Percentiles rank a stretch among this genome's conserved stretches.
Evolutionary conservation across 495 filamentous ascomycete species (phyloP).

Genomic region (Penicillium pulvis): DNA sequence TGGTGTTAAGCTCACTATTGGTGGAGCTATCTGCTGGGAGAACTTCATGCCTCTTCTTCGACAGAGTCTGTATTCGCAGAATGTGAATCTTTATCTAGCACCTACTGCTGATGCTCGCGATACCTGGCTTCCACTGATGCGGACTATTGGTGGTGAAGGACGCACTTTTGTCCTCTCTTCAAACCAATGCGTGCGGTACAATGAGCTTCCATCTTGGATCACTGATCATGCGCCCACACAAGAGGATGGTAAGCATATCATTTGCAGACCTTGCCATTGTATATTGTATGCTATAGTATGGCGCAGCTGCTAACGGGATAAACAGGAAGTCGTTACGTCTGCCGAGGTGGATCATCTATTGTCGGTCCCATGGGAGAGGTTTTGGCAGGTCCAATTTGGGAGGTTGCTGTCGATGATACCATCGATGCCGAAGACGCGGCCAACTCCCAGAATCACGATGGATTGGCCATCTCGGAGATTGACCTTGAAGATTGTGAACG

Average conservation of each 20-base stretch:
- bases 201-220: slow-evolving; percentile 61
- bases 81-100: slow-evolving; percentile 90
- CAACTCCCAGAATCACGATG: slow-evolving; percentile 21
- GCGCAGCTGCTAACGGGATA: neutral
- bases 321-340: slow-evolving; percentile 16
- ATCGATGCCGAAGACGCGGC: slow-evolving; percentile 3
- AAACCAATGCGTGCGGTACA: slow-evolving; percentile 74
- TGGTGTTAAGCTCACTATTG: slow-evolving; percentile 75
- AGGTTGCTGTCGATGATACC: slow-evolving; percentile 61
- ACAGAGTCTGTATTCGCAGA: slow-evolving; percentile 81
- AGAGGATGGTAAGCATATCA: slow-evolving; percentile 13
- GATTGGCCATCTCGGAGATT: slow-evolving; percentile 50
- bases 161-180: slow-evolving; percentile 83
- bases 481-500: slow-evolving; percentile 67
- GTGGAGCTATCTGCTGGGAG: slow-evolving; percentile 94
- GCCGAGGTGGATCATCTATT: slow-evolving; percentile 81
- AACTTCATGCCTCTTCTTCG: slow-evolving; percentile 92
- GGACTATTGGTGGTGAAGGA: slow-evolving; percentile 78
- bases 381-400: slow-evolving; percentile 80
- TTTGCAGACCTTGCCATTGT: neutral
- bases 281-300: neutral
- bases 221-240: slow-evolving; percentile 25
- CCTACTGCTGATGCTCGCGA: slow-evolving; percentile 87
- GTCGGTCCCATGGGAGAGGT: slow-evolving; percentile 77
- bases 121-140: slow-evolving; percentile 81